Base-by-base conservation (phyloP, 2,329 filamentous ascomycete genomes). In the Aspergillus aculeatus region DNA sequence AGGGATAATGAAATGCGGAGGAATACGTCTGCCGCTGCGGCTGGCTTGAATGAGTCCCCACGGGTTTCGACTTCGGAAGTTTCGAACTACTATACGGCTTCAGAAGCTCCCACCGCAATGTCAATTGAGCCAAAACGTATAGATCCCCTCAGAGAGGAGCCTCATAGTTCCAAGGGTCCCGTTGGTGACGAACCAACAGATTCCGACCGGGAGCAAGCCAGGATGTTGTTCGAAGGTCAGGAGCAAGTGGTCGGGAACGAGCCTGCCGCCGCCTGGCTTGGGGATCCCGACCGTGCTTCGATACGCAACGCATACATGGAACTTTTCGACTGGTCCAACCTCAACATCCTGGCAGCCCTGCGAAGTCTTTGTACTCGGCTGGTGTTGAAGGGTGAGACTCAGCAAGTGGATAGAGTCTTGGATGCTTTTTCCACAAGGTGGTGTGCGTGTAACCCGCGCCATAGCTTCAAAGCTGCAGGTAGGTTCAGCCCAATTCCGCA, bases 321-420 rank as follows among this genome's bases (percentile, higher is more conserved):
- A 62, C 80, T 97, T 11, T 97, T 94, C 73, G 89, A 97, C 72
- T 98, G 95, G 79, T 81, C 85, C 7, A 89, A 89, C 67, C 83
- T 90, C 69, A 96, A 91, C 73, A 89, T 98, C 51, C 82, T 98
- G 16, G 82, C 84, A 41, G 87, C 91, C 7, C 82, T 98, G 64
- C 87, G 95, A 26, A 85, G 88, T 61, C 83, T 99, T 26, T 99
- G 95, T 74, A 85, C 85, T 56, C 89, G 91, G 32, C 82, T 98
- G 24, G 83, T 95, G 4, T 82, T 99, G 59, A 90, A 91, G 66
- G 95, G 91, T 47, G 95, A 99, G 77, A 96, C 93, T 2, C 95
- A 99, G 76, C 94, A 99, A 75, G 91, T 99, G 21, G 95, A 99
- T 73, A 89, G 95, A 35, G 94, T 99, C 60, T 79, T 99, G 64